Base-by-base conservation (phyloP, 176 grass and related monocot genomes). In the Aegilops sharonensis region DNA sequence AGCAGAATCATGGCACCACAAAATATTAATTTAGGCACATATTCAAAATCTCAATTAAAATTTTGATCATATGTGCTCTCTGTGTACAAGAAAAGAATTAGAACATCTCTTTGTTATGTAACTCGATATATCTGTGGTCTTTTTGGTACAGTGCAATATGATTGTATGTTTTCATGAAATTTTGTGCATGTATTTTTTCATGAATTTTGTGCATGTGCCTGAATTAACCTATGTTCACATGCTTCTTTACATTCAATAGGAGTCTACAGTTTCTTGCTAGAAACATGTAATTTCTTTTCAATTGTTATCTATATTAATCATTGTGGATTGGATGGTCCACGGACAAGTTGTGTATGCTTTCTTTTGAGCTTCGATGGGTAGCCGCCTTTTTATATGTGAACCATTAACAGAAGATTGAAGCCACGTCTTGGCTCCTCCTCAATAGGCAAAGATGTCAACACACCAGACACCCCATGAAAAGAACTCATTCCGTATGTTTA, bases 211-310 rank as follows among this genome's bases (percentile, higher is more conserved):
- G 14, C 48, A 52, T 52, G 48, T 17, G 14, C 48, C 48, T 17
- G 48, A 52, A 52, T 6, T 52, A 52, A 52, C 48, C 48, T 52
- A 52, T 52, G 48, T 17, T 52, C 48, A 52, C 48, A 52, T 52
- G 48, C 48, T 52, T 52, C 48, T 52, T 52, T 52, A 52, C 48
- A 17, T 52, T 17, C 13, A 64, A 27, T 42, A 42, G 11, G n/a
- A 79, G 23, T 63, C 56, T 79, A 50, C 29, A 77, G 48, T 77
- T 75, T 57, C 75, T 77, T 57, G 48, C 48, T 13, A n/a, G 75
- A 56, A 56, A 77, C 25, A 31, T 50, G 17, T 34, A 77, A 56
- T 34, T 34, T 57, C 0, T 21, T 77, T 60, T 21, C 20, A 77
- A 31, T 29, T 20, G 30, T 35, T 18, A 78, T 60, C 20, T 34